Evolutionary conservation across 2,329 filamentous ascomycete genomes (phyloP), one percentile per base, ranked within the genome.

Genomic region (Calonectria honghensis): DNA sequence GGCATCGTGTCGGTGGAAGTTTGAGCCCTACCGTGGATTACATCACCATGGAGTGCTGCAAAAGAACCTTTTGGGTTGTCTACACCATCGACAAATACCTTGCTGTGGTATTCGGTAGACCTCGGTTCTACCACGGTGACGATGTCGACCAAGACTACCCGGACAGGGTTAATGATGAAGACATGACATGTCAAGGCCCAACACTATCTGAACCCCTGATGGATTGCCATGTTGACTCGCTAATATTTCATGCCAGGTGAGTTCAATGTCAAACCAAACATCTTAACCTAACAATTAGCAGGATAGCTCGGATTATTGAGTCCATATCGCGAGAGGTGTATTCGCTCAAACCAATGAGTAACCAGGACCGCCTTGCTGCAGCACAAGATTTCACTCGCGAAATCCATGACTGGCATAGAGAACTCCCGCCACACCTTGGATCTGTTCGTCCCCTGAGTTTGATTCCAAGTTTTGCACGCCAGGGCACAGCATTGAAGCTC

Each of bases 71-170:
- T 68, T 93, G 91, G 91, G 88, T 88, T 13, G 88, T 89, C 0
- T 93, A 93, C 79, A 90, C 88, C 3, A 84, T 93, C 9, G 91
- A 93, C 79, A 91, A 91, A 70, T 93, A 93, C 75, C 85, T 93
- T 5, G 89, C 90, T 35, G 90, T 92, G n/a, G 90, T 92, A 63
- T 88, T 93, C 37, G 91, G 91, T 0, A 85, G 91, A 16, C 91
- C 91, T 1, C 84, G 90, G 14, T 86, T 91, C 16, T 89, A 92
- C 52, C 91, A 91, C 73, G 90, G 93, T 68, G 90, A 92, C 64
- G 91, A 93, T 72, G 90, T 92, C 50, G 91, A 93, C 73, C 91
- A 93, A 77, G 87, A 89, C 18, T 86, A 90, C 32, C 91, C 91
- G 0, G 85, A 86, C n/a, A 75, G 84, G 5, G 85, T 91, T 48